Evolutionary conservation across 371 early-diverging fungal genomes (phyloP).

Genomic region (Circinella umbellata): DNA sequence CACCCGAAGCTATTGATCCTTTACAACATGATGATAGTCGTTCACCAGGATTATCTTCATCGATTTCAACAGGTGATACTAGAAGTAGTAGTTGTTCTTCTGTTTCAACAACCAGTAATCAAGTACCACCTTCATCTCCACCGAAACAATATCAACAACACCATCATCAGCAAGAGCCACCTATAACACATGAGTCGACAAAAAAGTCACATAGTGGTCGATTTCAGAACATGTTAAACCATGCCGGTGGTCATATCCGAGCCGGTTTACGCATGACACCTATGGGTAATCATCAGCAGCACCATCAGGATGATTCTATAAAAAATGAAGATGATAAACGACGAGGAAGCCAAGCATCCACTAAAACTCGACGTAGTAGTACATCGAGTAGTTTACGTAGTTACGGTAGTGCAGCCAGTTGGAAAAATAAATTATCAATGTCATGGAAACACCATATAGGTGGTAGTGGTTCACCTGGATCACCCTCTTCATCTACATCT

Average conservation of each 20-base stretch:
- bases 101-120: constrained; percentile 27
- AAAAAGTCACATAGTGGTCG: constrained; percentile 16
- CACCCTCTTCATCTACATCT: not conserved
- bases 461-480: not conserved
- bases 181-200: not conserved
- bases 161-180: constrained; percentile 21
- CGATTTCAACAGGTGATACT: constrained; percentile 26
- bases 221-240: constrained; percentile 20
- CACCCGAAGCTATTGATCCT: constrained; percentile 26
- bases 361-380: constrained; percentile 4
- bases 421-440: constrained; percentile 9
- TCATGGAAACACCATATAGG: not conserved
- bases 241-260: constrained; percentile 24
- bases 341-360: not conserved
- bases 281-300: constrained; percentile 17
- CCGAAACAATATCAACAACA: constrained; percentile 33
- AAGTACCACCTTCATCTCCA: not conserved
- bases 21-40: constrained; percentile 13
- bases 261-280: constrained; percentile 34
- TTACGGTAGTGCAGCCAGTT: constrained; percentile 12
- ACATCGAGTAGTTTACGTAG: constrained; percentile 7
- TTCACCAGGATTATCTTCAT: constrained; percentile 25
- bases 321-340: not conserved
- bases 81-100: constrained; percentile 36
- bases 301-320: not conserved